Percentiles rank a stretch among this genome's conserved stretches.
Conservation (phyloP, 345 rosid genomes). For the Brassica napus region DNA sequence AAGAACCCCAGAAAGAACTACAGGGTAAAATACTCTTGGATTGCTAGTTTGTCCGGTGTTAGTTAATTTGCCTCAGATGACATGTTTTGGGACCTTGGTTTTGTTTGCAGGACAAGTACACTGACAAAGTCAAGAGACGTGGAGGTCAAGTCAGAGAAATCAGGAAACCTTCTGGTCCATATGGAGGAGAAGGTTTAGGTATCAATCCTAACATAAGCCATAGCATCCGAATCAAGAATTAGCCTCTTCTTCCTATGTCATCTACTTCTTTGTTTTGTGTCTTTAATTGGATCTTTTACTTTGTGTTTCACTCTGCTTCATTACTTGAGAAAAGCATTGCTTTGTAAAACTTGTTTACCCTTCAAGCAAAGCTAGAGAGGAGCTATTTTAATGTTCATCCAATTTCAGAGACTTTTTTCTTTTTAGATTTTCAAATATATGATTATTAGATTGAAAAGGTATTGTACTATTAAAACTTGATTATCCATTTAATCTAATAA, state of each 20-base stretch:
- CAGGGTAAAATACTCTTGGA: conserved; percentile 8
- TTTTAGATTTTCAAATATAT: not conserved
- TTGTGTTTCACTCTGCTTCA: not conserved
- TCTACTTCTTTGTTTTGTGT: not conserved
- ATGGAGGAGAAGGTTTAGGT: conserved; percentile 71
- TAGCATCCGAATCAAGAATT: conserved; percentile 59
- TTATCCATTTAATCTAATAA: too few relatives aligned
- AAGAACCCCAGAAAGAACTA: conserved; percentile 69
- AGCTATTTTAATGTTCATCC: not conserved
- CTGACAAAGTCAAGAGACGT: conserved; percentile 44
- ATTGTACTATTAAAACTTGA: too few relatives aligned
- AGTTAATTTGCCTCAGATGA: not conserved
- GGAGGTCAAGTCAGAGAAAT: conserved; percentile 65
- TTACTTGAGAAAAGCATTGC: not conserved
- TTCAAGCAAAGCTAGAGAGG: not conserved
- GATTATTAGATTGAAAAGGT: not conserved
- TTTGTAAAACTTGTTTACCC: not conserved
- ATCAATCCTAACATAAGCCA: conserved; percentile 65
- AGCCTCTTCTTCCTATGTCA: conserved; percentile 1
- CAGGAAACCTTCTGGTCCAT: conserved; percentile 53
- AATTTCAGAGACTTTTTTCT: not conserved
- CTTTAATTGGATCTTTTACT: not conserved
- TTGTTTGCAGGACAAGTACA: conserved; percentile 52
- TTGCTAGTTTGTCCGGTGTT: not conserved
- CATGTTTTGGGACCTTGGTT: conserved; percentile 14